phyloP scores from a whole-genome alignment of 2,329 filamentous ascomycete genomes.

The Rutstroemia sp. region DNA sequence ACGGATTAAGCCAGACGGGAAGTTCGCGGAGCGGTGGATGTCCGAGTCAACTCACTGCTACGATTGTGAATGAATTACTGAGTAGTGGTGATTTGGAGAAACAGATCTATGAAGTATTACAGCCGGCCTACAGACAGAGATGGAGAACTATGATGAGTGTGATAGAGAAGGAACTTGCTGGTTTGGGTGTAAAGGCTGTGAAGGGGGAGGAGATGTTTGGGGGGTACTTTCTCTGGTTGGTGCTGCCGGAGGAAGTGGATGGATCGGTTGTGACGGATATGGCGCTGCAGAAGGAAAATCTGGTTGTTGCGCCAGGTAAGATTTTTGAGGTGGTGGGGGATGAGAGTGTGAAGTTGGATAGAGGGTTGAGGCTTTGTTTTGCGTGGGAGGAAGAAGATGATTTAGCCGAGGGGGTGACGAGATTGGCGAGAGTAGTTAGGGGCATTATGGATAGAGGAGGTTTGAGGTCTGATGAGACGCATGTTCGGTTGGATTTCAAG shows the following conservation, averaged over 20 bases:
- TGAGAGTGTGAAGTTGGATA: slow-evolving; percentile 47
- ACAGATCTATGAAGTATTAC: slow-evolving; percentile 36
- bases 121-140: slow-evolving; percentile 40
- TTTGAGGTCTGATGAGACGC: not conserved
- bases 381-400: slow-evolving; percentile 62
- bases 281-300: slow-evolving; percentile 53
- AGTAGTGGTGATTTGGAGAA: slow-evolving; percentile 35
- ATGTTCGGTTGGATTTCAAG: not conserved
- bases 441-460: slow-evolving; percentile 23
- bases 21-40: slow-evolving; percentile 50
- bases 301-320: slow-evolving; percentile 61
- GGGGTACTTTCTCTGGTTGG: slow-evolving; percentile 82
- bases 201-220: slow-evolving; percentile 49
- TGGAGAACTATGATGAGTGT: slow-evolving; percentile 48
- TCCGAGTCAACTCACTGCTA: slow-evolving; percentile 47
- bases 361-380: slow-evolving; percentile 60
- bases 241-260: slow-evolving; percentile 45
- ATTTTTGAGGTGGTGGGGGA: slow-evolving; percentile 63
- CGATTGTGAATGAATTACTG: slow-evolving; percentile 43
- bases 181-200: slow-evolving; percentile 49
- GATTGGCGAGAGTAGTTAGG: slow-evolving; percentile 44
- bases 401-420: slow-evolving; percentile 59
- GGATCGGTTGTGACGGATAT: slow-evolving; percentile 48
- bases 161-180: slow-evolving; percentile 51
- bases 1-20: slow-evolving; percentile 46